Evolutionary conservation across 2,329 filamentous ascomycete species (phyloP), one percentile per base, ranked within the genome.

Genomic region (Alternaria gaisen): DNA sequence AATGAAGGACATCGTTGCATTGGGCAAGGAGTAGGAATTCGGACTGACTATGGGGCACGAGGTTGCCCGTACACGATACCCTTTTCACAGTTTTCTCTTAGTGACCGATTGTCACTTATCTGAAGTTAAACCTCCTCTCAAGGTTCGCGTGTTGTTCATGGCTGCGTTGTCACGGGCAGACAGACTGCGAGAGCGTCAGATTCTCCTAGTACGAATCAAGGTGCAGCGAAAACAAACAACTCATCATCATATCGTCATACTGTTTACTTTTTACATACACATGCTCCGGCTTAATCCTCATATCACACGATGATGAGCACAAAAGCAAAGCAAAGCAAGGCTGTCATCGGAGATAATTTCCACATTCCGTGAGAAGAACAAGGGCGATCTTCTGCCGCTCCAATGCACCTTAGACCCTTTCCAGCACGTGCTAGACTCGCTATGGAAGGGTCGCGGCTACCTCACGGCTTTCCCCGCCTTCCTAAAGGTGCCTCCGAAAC

Each of bases 1-100:
- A 38, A 79, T 83, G 68, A 72, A 71, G 20, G 90, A 93, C 60
- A 90, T 93, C 70, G 77, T 92, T n/a, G 83, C 81, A 67, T 74
- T 91, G 62, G 91, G 90, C n/a, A 84, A 84, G 69, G 66, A 63
- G 58, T 64, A 58, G 52, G 42, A 32, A 32, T 22, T 26, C 40
- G 20, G 24, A 16, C 22, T 11, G 40, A 34, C n/a, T 1, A 20
- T 42, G 4, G 20, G 18, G 43, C 28, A 36, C 3, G 12, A 22
- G 30, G 5, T 22, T 50, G 20, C 14, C 30, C 6, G 1, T 50
- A 36, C 34, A 26, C 36, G 46, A 50, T 50, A 50, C 46, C 32
- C 46, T 50, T 50, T 38, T 50, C 28, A 3, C 46, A 24, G 16
- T 5, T 24, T 36, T 24, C 0, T 18, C 1, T 48, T 1, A 7